These are phyloP conservation scores for Stereum hirsutum DNA, from an alignment of 1,284 basidiomycete genomes.

Conservation along the genomic window DNA sequence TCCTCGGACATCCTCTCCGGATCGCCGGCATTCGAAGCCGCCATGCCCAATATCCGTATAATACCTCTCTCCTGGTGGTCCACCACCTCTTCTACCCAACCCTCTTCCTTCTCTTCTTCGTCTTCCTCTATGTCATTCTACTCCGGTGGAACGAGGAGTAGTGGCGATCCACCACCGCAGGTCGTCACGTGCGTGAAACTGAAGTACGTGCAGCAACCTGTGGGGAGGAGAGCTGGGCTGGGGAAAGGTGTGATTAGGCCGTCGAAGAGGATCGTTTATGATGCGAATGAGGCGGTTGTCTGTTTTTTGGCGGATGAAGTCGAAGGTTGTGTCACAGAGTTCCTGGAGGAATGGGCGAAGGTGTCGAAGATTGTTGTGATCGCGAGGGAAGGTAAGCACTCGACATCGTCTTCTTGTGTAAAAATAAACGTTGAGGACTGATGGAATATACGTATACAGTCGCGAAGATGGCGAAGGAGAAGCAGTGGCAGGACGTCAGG, in stretches of 20 bases:
- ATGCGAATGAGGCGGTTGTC: conserved; percentile 76
- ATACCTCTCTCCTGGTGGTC: conserved; percentile 90
- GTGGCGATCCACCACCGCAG: conserved; percentile 21
- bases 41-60: conserved; percentile 84
- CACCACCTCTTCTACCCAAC: conserved; percentile 1
- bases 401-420: background rate
- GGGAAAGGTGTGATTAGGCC: conserved; percentile 61
- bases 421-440: background rate
- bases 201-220: conserved; percentile 79
- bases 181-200: conserved; percentile 83
- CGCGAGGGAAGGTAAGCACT: conserved; percentile 72
- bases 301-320: conserved; percentile 82
- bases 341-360: conserved; percentile 84
- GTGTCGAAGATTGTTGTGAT: conserved; percentile 90
- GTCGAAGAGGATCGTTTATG: conserved; percentile 80
- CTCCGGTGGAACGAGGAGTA: background rate
- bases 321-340: conserved; percentile 80
- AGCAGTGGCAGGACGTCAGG: conserved; percentile 62
- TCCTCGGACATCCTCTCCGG: conserved; percentile 74
- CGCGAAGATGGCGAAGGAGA: conserved; percentile 68
- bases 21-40: conserved; percentile 78
- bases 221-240: conserved; percentile 57
- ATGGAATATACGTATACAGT: conserved; percentile 34
- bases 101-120: too few species aligned
- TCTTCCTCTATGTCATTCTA: too few species aligned